phyloP scores from a whole-genome alignment of 2,329 filamentous ascomycete species.

The Atkinsonella hypoxylon region DNA sequence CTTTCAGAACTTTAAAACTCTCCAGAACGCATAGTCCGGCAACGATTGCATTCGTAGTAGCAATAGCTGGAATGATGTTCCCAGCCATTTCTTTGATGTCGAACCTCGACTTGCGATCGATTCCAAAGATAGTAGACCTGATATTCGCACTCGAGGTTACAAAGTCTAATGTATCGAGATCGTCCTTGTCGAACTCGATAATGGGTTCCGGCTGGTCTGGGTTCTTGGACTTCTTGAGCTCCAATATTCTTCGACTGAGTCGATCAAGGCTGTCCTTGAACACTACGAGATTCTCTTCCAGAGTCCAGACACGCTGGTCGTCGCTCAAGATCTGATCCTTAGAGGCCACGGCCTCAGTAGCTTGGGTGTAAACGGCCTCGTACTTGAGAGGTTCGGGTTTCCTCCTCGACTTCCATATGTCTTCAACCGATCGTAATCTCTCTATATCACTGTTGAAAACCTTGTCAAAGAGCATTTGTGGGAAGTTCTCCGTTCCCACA shows the following conservation, averaged over 20 bases:
- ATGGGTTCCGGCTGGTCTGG: conserved; percentile 44
- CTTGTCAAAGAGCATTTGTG: conserved; percentile 77
- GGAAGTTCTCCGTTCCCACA: conserved; percentile 67
- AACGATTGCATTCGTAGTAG: conserved; percentile 94
- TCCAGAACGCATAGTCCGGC: conserved; percentile 86
- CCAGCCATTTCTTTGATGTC: conserved; percentile 99
- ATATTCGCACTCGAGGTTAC: conserved; percentile 86
- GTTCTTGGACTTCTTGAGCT: conserved; percentile 40
- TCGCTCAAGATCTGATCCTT: conserved; percentile 46
- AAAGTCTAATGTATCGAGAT: conserved; percentile 88
- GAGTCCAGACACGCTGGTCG: conserved; percentile 69
- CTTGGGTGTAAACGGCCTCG: conserved; percentile 42
- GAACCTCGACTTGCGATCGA: conserved; percentile 80
- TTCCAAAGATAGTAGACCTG: conserved; percentile 77
- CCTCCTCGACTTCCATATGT: conserved; percentile 86
- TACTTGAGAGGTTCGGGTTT: conserved; percentile 65
- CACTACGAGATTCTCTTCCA: conserved; percentile 72
- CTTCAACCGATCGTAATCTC: conserved; percentile 73
- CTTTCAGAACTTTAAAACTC: conserved; percentile 77
- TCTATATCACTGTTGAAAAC: conserved; percentile 81
- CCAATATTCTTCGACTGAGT: conserved; percentile 60
- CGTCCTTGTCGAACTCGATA: conserved; percentile 92
- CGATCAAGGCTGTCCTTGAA: conserved; percentile 76
- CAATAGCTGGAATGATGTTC: conserved; percentile 97
- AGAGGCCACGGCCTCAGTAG: conserved; percentile 33